phyloP scores from a whole-genome alignment of 768 basidiomycete species.

The Kondoa malvinella region DNA sequence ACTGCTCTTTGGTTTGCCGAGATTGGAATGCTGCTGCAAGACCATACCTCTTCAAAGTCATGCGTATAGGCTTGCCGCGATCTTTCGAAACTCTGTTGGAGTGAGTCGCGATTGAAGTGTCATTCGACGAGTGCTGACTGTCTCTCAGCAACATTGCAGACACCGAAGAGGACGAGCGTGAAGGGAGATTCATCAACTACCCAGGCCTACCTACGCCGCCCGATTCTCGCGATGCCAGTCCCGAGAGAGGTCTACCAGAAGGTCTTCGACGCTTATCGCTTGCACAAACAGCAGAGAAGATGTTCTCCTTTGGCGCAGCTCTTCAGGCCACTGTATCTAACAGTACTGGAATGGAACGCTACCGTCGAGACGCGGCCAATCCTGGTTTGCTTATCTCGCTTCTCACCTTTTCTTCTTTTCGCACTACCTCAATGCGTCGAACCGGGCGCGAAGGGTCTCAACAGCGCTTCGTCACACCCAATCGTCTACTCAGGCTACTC shows the following conservation, averaged over 20 bases:
- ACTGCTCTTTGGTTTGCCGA: background rate
- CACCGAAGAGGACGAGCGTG: background rate
- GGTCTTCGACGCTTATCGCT: background rate
- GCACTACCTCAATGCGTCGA: slow-evolving; percentile 87
- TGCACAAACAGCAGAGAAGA: background rate
- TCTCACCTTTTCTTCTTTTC: slow-evolving; percentile 89
- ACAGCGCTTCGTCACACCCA: slow-evolving; percentile 82
- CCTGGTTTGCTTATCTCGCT: slow-evolving; percentile 48
- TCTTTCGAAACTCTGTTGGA: slow-evolving; percentile 1
- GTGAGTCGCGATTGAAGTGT: no score
- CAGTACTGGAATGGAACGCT: background rate
- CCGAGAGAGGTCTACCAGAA: background rate
- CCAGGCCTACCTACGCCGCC: background rate
- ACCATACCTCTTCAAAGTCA: background rate
- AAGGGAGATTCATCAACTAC: background rate
- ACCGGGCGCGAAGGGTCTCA: slow-evolving; percentile 75
- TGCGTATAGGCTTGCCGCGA: slow-evolving; percentile 1
- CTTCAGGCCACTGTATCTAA: background rate
- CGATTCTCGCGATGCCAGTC: background rate
- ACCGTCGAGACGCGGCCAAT: background rate
- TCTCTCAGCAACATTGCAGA: background rate
- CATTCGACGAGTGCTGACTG: no score
- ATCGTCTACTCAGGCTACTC: slow-evolving; percentile 42
- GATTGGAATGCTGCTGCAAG: slow-evolving; percentile 1
- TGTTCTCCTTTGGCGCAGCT: background rate